Evolutionary conservation across 2,329 filamentous ascomycete genomes (phyloP), one percentile per base, ranked within the genome.

Genomic region (Rugonectria rugulosa): DNA sequence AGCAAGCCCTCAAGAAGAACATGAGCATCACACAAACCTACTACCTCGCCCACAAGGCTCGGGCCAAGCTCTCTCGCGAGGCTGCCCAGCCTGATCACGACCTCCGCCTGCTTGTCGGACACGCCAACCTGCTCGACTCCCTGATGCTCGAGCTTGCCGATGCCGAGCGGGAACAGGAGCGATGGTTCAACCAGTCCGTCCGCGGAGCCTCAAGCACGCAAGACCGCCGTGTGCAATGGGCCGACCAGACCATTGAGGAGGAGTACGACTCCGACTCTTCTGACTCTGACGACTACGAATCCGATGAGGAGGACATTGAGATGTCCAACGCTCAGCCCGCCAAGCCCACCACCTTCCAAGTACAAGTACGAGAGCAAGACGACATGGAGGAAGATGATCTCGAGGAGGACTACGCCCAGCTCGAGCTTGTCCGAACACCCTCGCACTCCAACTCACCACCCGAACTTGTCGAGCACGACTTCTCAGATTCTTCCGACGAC

Each of bases 1-100:
- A 70, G 42, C 50, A 64, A 54, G 65, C 79, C 45, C 75, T 78
- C 63, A 83, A 89, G 80, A 90, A 92, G 78, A 93, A 89, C 79
- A 98, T 98, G 95, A 96, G 90, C 75, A 89, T 98, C 80, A 96
- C 94, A 23, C 92, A 97, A 79, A 98, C 94, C 60, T 99, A 98
- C 89, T 97, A 92, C 81, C 89, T 98, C 70, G 95, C 95, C 74
- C 93, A 97, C 83, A 94, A 93, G 78, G 95, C 95, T 73, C 88
- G 95, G 75, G 89, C 88, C 69, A 99, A 99, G 92, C 92, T 99
- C 72, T 92, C 92, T 64, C 86, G 84, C 63, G 94, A 98, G 81
- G 95, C 95, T 80, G 87, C 88, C 76, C 89, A 89, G 70, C 82
- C 91, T 69, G 94, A 98, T 74, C 95, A 98, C 84, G 88, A 98